Conservation (phyloP, 208 protist genomes). For the Trypanosoma vivax region DNA sequence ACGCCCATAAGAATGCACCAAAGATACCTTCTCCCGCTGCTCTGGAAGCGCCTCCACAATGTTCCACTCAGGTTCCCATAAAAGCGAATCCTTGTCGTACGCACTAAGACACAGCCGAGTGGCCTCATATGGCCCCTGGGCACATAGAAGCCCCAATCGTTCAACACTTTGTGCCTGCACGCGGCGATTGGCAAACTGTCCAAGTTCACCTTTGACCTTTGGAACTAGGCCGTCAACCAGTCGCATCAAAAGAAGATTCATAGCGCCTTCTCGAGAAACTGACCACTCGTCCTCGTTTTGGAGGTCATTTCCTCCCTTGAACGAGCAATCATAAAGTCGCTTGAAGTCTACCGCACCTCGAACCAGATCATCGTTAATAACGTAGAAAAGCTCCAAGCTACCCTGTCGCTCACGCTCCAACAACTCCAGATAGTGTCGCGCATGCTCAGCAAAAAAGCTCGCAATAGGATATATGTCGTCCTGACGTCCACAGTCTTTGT, state of each 20-base stretch:
- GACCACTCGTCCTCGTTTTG: constrained; percentile 45
- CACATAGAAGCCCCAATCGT: constrained; percentile 51
- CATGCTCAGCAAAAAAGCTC: constrained; percentile 66
- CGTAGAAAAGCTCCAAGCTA: constrained; percentile 50
- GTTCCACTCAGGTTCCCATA: constrained; percentile 83
- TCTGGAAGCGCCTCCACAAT: constrained; percentile 70
- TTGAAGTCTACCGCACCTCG: constrained; percentile 50
- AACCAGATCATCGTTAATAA: constrained; percentile 65
- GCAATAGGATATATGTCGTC: constrained; percentile 65
- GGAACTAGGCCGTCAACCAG: constrained; percentile 51
- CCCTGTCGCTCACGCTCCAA: constrained; percentile 66
- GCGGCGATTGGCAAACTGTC: constrained; percentile 36
- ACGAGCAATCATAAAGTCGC: constrained; percentile 33
- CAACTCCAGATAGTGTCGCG: constrained; percentile 64
- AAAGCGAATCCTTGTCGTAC: constrained; percentile 37
- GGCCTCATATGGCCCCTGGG: constrained; percentile 55
- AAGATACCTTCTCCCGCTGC: neutral
- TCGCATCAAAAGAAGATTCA: constrained; percentile 47
- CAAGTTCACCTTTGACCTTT: constrained; percentile 60
- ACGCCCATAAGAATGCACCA: neutral
- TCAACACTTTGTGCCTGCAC: constrained; percentile 32
- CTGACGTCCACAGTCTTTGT: constrained; percentile 30
- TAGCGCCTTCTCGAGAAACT: constrained; percentile 41
- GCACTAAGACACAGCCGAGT: constrained; percentile 50
- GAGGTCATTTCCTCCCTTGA: neutral